Conservation (phyloP, 352 stramenopile genomes). For the Aphanomyces astaci region DNA sequence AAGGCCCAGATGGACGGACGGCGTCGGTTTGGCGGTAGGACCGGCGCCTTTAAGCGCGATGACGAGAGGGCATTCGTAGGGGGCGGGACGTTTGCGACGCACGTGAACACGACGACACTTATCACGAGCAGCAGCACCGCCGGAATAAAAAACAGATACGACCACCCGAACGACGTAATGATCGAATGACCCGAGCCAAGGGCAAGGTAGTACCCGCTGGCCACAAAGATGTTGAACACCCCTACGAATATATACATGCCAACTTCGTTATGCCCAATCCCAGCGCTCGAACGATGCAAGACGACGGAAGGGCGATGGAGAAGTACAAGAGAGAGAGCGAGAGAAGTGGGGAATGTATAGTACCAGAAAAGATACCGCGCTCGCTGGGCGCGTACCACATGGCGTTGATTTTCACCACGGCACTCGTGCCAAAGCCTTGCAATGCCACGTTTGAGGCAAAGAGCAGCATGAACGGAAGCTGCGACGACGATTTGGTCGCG, state of each 20-base stretch:
- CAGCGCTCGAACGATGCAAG: no score
- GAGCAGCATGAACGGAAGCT: conserved; percentile 46
- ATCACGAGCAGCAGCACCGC: conserved; percentile 45
- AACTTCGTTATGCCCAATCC: no score
- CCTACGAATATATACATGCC: conserved; percentile 20
- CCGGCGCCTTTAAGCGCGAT: background rate
- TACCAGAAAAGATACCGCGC: conserved; percentile 46
- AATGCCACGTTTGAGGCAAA: conserved; percentile 62
- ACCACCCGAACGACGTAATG: conserved; percentile 52
- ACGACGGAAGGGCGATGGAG: no score
- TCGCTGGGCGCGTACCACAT: conserved; percentile 60
- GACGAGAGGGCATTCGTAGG: background rate
- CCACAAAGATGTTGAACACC: conserved; percentile 75
- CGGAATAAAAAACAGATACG: conserved; percentile 65
- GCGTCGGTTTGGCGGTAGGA: background rate
- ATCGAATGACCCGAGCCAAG: conserved; percentile 54
- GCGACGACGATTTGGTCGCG: conserved; percentile 35
- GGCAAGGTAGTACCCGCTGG: conserved; percentile 64
- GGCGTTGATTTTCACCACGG: conserved; percentile 79
- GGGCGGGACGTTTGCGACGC: conserved; percentile 46
- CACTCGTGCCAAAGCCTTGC: conserved; percentile 69
- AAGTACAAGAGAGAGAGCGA: background rate
- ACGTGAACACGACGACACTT: conserved; percentile 40
- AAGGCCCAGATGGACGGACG: conserved; percentile 19
- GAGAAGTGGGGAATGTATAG: background rate